Percentiles rank a stretch among this genome's conserved stretches.
Evolutionary conservation across 805 yeast genomes (phyloP).

Genomic region (Nakazawaea populi): DNA sequence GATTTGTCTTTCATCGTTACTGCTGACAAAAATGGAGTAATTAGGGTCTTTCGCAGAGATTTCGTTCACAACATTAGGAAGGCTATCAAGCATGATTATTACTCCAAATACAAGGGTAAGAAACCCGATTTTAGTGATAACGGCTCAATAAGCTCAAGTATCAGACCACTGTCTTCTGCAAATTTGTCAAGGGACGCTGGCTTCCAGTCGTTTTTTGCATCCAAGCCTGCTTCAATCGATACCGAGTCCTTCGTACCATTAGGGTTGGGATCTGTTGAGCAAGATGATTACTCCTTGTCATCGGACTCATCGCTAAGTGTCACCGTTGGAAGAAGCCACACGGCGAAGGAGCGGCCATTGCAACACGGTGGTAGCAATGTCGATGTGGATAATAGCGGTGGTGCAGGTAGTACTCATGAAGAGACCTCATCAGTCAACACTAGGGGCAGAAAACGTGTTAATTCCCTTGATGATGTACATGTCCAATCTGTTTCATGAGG

Average conservation of each 20-base stretch:
- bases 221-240: neutral
- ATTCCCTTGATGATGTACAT: neutral
- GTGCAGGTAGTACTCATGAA: neutral
- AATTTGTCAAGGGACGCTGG: neutral
- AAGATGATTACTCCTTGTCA: conserved; percentile 3
- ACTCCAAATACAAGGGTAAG: neutral
- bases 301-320: conserved; percentile 1
- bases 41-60: conserved; percentile 78
- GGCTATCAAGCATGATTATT: conserved; percentile 7
- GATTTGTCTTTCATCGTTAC: conserved; percentile 55
- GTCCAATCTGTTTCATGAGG: neutral
- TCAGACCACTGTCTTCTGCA: neutral
- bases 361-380: neutral
- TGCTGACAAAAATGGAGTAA: conserved; percentile 67
- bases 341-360: conserved; percentile 6
- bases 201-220: neutral
- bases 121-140: neutral
- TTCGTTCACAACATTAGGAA: conserved; percentile 47
- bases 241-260: conserved; percentile 2
- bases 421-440: neutral
- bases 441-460: conserved; percentile 1
- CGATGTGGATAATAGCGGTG: neutral
- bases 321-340: neutral
- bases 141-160: neutral
- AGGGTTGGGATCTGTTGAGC: neutral